phyloP scores from a whole-genome alignment of 2,329 filamentous ascomycete species.

The Hymenoscyphus fraxineus region DNA sequence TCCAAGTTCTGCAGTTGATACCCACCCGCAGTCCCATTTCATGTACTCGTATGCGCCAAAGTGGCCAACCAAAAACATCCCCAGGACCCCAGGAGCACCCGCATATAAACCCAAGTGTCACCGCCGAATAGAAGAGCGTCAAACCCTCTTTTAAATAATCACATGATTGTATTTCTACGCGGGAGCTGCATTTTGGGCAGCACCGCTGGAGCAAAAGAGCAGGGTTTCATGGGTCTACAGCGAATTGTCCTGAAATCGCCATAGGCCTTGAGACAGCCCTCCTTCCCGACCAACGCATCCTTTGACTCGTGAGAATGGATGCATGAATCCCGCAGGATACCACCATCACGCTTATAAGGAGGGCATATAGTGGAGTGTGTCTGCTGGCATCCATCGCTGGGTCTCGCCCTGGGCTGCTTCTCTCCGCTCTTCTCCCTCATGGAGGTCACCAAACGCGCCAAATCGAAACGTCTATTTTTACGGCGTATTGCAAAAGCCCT shows the following conservation, averaged over 20 bases:
- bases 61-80: background rate
- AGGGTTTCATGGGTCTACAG: background rate
- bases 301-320: slow-evolving; percentile 1
- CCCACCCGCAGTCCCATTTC: background rate
- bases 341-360: background rate
- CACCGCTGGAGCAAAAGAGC: background rate
- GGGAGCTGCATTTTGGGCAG: background rate
- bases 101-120: background rate
- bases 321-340: slow-evolving; percentile 13
- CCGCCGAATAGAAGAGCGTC: slow-evolving; percentile 1
- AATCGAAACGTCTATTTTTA: background rate
- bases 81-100: background rate
- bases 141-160: background rate
- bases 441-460: background rate
- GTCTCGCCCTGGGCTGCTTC: background rate
- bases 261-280: slow-evolving; percentile 2
- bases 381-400: background rate
- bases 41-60: background rate
- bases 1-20: background rate
- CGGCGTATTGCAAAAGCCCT: background rate
- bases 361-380: background rate
- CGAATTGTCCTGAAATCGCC: slow-evolving; percentile 6
- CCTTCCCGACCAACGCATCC: background rate
- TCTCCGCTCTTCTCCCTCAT: background rate
- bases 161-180: slow-evolving; percentile 5